These are phyloP conservation scores for Dioscorea alata DNA, from an alignment of 106 monocot genomes.

Conservation along the genomic window DNA sequence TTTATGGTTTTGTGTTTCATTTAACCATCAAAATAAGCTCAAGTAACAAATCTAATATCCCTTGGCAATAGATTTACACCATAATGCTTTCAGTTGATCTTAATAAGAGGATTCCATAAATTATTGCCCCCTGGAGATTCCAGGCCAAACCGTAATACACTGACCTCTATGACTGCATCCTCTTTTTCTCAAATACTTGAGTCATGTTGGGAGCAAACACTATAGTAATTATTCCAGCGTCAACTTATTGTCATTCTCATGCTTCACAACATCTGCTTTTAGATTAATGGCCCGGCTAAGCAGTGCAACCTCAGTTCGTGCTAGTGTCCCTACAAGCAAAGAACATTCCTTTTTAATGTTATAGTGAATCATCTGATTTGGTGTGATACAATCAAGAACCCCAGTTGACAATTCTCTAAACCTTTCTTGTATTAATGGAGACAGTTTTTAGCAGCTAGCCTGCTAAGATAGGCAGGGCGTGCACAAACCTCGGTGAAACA, in stretches of 20 bases:
- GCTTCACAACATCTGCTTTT: conserved; percentile 80
- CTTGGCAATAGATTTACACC: too few relatives aligned
- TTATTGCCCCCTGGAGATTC: conserved; percentile 35
- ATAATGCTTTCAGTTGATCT: conserved; percentile 9
- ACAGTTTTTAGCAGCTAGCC: too few relatives aligned
- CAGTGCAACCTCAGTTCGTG: conserved; percentile 58
- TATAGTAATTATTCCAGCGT: conserved; percentile 82
- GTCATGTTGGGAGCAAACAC: conserved; percentile 97
- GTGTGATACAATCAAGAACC: conserved; percentile 60
- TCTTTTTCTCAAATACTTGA: conserved; percentile 67
- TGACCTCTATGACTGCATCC: conserved; percentile 21
- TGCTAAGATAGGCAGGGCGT: too few relatives aligned
- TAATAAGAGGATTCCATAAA: conserved; percentile 11
- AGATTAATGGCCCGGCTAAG: conserved; percentile 83
- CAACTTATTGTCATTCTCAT: conserved; percentile 79
- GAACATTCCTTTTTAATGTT: conserved; percentile 72
- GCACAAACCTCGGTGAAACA: too few relatives aligned
- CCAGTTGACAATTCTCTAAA: conserved; percentile 87
- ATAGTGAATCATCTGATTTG: conserved; percentile 81
- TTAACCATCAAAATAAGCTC: too few relatives aligned
- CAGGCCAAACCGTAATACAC: conserved; percentile 16
- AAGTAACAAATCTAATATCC: too few relatives aligned
- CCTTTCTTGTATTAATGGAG: conserved; percentile 75
- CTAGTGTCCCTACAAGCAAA: conserved; percentile 38
- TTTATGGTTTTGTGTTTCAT: too few relatives aligned